Evolutionary conservation across 768 basidiomycete species (phyloP).

Genomic region (Lentinula sp.): DNA sequence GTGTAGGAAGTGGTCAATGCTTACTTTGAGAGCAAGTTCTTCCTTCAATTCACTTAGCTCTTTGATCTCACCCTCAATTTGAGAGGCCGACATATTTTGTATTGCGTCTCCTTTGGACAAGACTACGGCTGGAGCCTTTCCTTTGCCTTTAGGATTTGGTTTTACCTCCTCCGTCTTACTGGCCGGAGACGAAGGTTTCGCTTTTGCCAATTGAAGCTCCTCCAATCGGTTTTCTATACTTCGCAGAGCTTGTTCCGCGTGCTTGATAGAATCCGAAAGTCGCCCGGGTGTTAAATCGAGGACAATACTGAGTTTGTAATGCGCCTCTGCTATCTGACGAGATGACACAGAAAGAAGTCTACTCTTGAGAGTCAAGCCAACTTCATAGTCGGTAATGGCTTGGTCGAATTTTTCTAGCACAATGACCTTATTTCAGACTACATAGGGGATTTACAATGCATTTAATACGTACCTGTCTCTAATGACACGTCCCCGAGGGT

Average conservation of each 20-base stretch:
- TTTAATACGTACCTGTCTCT: conserved; percentile 73
- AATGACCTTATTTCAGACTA: background rate
- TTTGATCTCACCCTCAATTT: conserved; percentile 73
- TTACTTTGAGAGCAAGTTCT: conserved; percentile 81
- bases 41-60: conserved; percentile 71
- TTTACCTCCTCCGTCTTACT: conserved; percentile 18
- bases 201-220: conserved; percentile 45
- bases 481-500: conserved; percentile 93
- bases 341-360: conserved; percentile 79
- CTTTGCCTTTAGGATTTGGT: conserved; percentile 59
- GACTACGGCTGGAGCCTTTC: conserved; percentile 45
- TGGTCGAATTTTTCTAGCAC: conserved; percentile 89
- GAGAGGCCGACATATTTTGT: conserved; percentile 61
- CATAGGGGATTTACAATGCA: background rate
- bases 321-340: conserved; percentile 88
- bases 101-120: conserved; percentile 50
- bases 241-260: conserved; percentile 74
- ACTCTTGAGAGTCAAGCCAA: conserved; percentile 67
- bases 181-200: conserved; percentile 10
- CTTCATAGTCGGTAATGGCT: conserved; percentile 82
- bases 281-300: conserved; percentile 86
- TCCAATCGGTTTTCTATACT: conserved; percentile 69
- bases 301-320: conserved; percentile 91
- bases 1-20: background rate
- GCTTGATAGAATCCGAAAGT: conserved; percentile 72